Conservation (phyloP, 306 rosid genomes). For the Casuarina glauca region DNA sequence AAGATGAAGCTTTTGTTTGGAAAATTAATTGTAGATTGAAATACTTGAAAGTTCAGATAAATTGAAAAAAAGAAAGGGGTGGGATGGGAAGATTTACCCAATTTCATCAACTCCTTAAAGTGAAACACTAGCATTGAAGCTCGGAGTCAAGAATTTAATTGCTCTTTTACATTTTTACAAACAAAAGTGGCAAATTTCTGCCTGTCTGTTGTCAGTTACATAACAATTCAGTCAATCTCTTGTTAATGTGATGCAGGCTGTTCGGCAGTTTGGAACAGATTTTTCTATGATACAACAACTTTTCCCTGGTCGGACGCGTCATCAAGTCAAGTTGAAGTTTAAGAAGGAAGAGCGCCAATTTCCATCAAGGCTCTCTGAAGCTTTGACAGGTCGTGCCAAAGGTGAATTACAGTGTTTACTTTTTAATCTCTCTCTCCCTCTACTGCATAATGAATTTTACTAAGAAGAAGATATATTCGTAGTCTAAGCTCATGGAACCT, state of each 20-base stretch:
- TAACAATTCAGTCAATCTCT: slow-evolving; percentile 11
- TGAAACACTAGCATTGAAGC: no score
- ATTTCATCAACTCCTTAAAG: background rate
- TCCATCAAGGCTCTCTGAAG: slow-evolving; percentile 57
- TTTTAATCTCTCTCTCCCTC: slow-evolving; percentile 16
- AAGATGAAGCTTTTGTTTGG: background rate
- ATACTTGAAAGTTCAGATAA: background rate
- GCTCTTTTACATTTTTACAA: background rate
- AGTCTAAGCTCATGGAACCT: background rate
- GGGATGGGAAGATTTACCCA: background rate
- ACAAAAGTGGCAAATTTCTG: slow-evolving; percentile 8
- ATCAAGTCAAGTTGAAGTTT: slow-evolving; percentile 72
- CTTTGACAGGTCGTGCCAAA: slow-evolving; percentile 48
- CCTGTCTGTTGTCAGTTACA: background rate
- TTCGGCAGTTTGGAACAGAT: slow-evolving; percentile 74
- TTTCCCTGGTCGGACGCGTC: slow-evolving; percentile 66
- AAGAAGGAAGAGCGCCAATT: slow-evolving; percentile 75
- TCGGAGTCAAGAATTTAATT: background rate
- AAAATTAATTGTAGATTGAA: background rate
- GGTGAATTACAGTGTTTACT: slow-evolving; percentile 43
- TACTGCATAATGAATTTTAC: background rate
- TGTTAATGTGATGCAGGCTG: slow-evolving; percentile 44
- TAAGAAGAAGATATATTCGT: background rate
- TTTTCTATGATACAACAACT: slow-evolving; percentile 72
- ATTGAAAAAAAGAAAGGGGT: background rate